These are phyloP conservation scores for Aspergillus novofumigatus DNA, from an alignment of 2,329 filamentous ascomycete genomes.

Conservation along the genomic window DNA sequence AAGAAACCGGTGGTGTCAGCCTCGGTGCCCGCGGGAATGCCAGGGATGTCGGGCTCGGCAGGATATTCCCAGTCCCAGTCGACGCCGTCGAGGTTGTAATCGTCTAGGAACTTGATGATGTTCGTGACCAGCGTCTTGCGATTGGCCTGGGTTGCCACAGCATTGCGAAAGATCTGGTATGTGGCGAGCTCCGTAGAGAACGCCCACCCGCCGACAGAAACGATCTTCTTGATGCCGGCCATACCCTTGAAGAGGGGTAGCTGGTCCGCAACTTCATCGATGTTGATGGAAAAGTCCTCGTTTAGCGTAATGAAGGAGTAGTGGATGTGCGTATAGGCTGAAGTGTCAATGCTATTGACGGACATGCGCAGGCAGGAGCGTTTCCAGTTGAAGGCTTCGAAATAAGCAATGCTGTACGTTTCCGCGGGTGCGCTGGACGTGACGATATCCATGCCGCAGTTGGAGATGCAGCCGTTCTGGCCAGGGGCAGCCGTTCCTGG, in stretches of 20 bases:
- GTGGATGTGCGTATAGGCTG: slow-evolving; percentile 31
- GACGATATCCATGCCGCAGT: slow-evolving; percentile 38
- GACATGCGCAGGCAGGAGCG: slow-evolving; percentile 30
- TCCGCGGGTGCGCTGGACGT: slow-evolving; percentile 15
- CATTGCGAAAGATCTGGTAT: slow-evolving; percentile 37
- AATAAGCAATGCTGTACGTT: slow-evolving; percentile 28
- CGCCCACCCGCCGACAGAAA: slow-evolving; percentile 46
- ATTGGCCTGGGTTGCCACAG: slow-evolving; percentile 33
- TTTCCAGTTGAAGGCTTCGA: slow-evolving; percentile 27
- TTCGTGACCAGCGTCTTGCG: slow-evolving; percentile 35
- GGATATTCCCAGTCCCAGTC: slow-evolving; percentile 16
- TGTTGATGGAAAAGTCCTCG: slow-evolving; percentile 26
- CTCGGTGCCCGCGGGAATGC: slow-evolving; percentile 25
- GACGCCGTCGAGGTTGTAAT: slow-evolving; percentile 10
- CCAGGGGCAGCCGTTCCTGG: slow-evolving; percentile 36
- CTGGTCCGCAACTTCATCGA: slow-evolving; percentile 21
- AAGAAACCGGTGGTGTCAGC: slow-evolving; percentile 20
- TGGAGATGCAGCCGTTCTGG: slow-evolving; percentile 40
- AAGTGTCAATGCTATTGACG: slow-evolving; percentile 17
- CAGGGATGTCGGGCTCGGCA: slow-evolving; percentile 8
- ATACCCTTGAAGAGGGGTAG: slow-evolving; percentile 33
- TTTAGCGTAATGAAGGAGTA: slow-evolving; percentile 36
- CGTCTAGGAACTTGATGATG: slow-evolving; percentile 21
- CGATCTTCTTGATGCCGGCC: slow-evolving; percentile 31
- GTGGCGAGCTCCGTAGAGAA: slow-evolving; percentile 38